Conservation (phyloP, 108 stramenopile species). For the Conticribra guillardii region DNA sequence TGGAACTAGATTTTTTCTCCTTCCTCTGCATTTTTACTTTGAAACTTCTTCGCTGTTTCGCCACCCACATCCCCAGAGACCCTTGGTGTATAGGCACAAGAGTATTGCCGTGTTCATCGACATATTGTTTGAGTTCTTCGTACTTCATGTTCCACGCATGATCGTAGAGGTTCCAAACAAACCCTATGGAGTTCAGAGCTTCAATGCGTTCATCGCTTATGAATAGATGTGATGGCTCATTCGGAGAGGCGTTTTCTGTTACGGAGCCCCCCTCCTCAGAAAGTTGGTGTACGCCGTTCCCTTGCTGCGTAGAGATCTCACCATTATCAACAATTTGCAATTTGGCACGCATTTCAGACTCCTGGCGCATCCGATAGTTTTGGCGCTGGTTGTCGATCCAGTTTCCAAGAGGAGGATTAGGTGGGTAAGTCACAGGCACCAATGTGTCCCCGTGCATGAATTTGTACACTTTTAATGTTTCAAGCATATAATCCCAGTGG, state of each 20-base stretch:
- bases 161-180: conserved; percentile 34
- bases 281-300: too few relatives aligned
- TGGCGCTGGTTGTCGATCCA: conserved; percentile 56
- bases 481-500: conserved; percentile 45
- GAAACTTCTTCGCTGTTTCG: conserved; percentile 48
- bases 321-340: not conserved
- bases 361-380: conserved; percentile 34
- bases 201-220: not conserved
- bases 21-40: conserved; percentile 18
- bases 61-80: conserved; percentile 54
- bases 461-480: conserved; percentile 40
- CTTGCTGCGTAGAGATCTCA: too few relatives aligned
- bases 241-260: conserved; percentile 11
- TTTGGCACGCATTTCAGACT: conserved; percentile 11
- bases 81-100: conserved; percentile 46
- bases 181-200: conserved; percentile 37
- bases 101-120: conserved; percentile 48
- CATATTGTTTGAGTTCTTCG: conserved; percentile 39
- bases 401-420: conserved; percentile 46
- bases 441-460: conserved; percentile 47
- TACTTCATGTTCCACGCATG: conserved; percentile 23
- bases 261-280: conserved; percentile 20
- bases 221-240: not conserved
- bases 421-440: conserved; percentile 41
- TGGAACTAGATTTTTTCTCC: not conserved